These are phyloP conservation scores for Lagenaria siceraria DNA, from an alignment of 306 rosid species.

Conservation along the genomic window DNA sequence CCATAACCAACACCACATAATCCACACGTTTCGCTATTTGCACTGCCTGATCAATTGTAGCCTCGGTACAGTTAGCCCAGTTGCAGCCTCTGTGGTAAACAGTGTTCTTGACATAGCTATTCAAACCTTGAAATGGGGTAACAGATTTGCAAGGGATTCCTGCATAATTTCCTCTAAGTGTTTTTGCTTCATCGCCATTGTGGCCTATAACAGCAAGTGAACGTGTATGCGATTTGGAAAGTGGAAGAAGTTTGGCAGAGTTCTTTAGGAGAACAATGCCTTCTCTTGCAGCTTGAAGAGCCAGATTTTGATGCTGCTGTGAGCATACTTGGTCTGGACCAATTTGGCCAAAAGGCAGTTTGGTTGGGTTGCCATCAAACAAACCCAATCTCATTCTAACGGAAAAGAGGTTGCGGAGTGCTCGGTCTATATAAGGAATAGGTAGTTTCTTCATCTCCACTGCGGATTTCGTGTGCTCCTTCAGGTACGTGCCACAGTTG, in stretches of 20 bases:
- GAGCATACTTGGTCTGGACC: slow-evolving; percentile 63
- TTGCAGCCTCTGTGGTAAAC: slow-evolving; percentile 58
- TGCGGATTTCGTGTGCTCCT: slow-evolving; percentile 45
- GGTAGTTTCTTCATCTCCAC: slow-evolving; percentile 39
- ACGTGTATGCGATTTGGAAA: slow-evolving; percentile 33
- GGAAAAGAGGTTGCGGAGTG: slow-evolving; percentile 65
- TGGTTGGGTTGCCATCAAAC: slow-evolving; percentile 57
- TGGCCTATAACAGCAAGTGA: slow-evolving; percentile 84
- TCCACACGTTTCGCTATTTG: slow-evolving; percentile 39
- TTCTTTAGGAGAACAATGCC: slow-evolving; percentile 93
- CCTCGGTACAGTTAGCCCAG: slow-evolving; percentile 38
- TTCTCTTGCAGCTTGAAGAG: slow-evolving; percentile 76
- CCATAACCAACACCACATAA: slow-evolving; percentile 73
- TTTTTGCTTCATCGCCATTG: slow-evolving; percentile 46
- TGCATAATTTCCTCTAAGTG: slow-evolving; percentile 69
- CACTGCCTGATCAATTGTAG: slow-evolving; percentile 42
- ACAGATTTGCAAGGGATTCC: slow-evolving; percentile 66
- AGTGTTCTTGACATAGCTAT: slow-evolving; percentile 30
- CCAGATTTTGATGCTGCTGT: slow-evolving; percentile 42
- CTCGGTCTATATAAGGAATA: slow-evolving; percentile 45
- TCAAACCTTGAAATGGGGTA: slow-evolving; percentile 50
- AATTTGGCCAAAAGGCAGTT: slow-evolving; percentile 41
- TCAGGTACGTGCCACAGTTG: slow-evolving; percentile 60
- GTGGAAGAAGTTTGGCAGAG: slow-evolving; percentile 49
- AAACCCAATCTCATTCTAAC: slow-evolving; percentile 76